Evolutionary conservation across 2,329 filamentous ascomycete genomes (phyloP).

Genomic region (Plenodomus lindquistii): DNA sequence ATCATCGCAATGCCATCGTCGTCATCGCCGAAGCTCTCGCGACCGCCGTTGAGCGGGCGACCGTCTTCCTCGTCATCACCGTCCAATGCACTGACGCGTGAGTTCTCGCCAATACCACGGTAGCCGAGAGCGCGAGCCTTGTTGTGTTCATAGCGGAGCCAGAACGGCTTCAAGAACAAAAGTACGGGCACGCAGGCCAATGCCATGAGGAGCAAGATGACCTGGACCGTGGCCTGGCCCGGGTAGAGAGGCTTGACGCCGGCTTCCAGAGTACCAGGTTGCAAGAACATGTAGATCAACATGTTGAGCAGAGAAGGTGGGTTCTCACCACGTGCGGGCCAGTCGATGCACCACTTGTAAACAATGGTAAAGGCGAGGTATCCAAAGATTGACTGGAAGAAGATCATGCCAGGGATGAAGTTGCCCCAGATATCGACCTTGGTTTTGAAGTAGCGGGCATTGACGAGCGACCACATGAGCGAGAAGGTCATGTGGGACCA

Average conservation of each 20-base stretch:
- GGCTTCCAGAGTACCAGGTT: slow-evolving; percentile 75
- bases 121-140: slow-evolving; percentile 84
- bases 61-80: slow-evolving; percentile 74
- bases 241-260: slow-evolving; percentile 66
- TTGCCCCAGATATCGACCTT: slow-evolving; percentile 97
- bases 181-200: slow-evolving; percentile 86
- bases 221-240: slow-evolving; percentile 76
- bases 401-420: slow-evolving; percentile 97
- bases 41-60: slow-evolving; percentile 61
- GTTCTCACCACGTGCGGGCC: slow-evolving; percentile 66
- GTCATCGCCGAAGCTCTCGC: slow-evolving; percentile 73
- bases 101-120: slow-evolving; percentile 87
- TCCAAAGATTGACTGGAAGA: slow-evolving; percentile 98
- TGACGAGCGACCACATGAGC: slow-evolving; percentile 87
- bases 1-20: slow-evolving; percentile 86
- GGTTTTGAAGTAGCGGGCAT: slow-evolving; percentile 91
- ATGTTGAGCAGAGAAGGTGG: slow-evolving; percentile 95
- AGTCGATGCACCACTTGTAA: slow-evolving; percentile 96
- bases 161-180: slow-evolving; percentile 94
- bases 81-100: slow-evolving; percentile 85
- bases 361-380: slow-evolving; percentile 93
- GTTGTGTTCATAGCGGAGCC: slow-evolving; percentile 93
- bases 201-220: slow-evolving; percentile 78
- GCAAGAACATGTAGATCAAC: slow-evolving; percentile 99
- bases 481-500: slow-evolving; percentile 99